Percentiles rank a stretch among this genome's conserved stretches.
Evolutionary conservation across 148 eudicot species (phyloP).

Genomic region (Fagopyrum esculentum): DNA sequence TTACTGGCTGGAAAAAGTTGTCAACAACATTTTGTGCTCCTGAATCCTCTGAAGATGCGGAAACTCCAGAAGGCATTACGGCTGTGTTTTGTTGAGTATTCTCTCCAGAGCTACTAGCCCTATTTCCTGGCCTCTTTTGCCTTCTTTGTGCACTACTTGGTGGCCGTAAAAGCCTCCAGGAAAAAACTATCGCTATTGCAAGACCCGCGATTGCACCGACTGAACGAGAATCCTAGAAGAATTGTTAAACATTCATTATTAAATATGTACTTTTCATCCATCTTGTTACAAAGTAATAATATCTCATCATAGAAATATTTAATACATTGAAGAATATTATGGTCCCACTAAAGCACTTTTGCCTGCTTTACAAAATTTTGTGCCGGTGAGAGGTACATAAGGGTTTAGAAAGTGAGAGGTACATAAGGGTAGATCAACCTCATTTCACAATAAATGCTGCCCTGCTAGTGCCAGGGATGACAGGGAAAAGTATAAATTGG

Average conservation of each 20-base stretch:
- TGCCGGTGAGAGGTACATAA: background rate
- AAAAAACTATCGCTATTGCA: conserved; percentile 74
- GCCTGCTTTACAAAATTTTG: background rate
- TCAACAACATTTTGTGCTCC: conserved; percentile 70
- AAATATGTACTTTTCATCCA: background rate
- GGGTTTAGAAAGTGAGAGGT: background rate
- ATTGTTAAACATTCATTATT: background rate
- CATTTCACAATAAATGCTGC: too few relatives aligned
- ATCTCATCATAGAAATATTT: background rate
- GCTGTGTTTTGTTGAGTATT: conserved; percentile 35
- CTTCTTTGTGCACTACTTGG: conserved; percentile 61
- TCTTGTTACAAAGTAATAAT: background rate
- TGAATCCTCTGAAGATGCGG: conserved; percentile 53
- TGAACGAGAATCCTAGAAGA: conserved; percentile 67
- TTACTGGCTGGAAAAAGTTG: conserved; percentile 90
- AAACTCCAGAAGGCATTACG: conserved; percentile 26
- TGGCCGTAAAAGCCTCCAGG: conserved; percentile 71
- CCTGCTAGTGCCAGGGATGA: too few relatives aligned
- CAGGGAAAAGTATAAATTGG: too few relatives aligned
- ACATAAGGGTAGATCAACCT: too few relatives aligned
- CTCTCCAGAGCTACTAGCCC: conserved; percentile 52
- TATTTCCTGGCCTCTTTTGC: conserved; percentile 53
- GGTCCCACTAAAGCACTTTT: background rate
- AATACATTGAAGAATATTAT: too few relatives aligned
- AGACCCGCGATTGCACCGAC: conserved; percentile 86